Evolutionary conservation across 73 alveolate species (phyloP).

Genomic region (Symbiodinium natans): DNA sequence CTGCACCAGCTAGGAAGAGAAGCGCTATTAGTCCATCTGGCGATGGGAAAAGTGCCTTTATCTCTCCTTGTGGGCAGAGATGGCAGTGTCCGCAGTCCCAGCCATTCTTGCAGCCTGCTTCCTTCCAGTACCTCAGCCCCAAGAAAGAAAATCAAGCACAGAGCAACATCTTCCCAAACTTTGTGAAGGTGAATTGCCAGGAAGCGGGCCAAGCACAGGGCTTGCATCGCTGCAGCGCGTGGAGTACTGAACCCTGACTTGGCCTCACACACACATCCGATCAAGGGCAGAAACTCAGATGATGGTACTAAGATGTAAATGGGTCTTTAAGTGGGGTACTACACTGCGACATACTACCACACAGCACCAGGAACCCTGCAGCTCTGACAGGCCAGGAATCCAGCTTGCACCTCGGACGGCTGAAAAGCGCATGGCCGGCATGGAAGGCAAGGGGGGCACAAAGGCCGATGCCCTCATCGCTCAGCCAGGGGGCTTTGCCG

Average conservation of each 20-base stretch:
- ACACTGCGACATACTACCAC: too few species aligned
- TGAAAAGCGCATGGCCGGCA: not conserved
- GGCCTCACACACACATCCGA: not conserved
- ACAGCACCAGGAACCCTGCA: not conserved
- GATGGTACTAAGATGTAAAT: too few species aligned
- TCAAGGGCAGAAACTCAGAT: too few species aligned
- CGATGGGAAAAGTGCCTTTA: too few species aligned
- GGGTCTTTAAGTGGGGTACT: too few species aligned
- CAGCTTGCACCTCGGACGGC: not conserved
- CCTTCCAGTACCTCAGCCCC: not conserved
- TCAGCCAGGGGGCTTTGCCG: slow-evolving; percentile 13
- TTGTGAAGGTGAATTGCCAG: too few species aligned
- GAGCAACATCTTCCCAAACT: too few species aligned
- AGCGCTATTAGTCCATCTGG: too few species aligned
- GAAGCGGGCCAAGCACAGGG: slow-evolving; percentile 2
- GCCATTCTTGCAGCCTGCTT: slow-evolving; percentile 15
- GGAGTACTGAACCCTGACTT: not conserved
- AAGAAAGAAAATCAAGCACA: not conserved
- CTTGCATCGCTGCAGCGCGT: not conserved
- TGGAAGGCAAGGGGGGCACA: too few species aligned
- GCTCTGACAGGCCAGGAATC: not conserved
- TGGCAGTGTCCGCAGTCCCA: slow-evolving; percentile 11
- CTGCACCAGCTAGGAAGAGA: not conserved
- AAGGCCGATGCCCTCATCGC: not conserved
- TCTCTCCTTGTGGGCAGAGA: not conserved